Evolutionary conservation across 106 monocot genomes (phyloP), one percentile per base, ranked within the genome.

Genomic region (Dendrobium officinale): DNA sequence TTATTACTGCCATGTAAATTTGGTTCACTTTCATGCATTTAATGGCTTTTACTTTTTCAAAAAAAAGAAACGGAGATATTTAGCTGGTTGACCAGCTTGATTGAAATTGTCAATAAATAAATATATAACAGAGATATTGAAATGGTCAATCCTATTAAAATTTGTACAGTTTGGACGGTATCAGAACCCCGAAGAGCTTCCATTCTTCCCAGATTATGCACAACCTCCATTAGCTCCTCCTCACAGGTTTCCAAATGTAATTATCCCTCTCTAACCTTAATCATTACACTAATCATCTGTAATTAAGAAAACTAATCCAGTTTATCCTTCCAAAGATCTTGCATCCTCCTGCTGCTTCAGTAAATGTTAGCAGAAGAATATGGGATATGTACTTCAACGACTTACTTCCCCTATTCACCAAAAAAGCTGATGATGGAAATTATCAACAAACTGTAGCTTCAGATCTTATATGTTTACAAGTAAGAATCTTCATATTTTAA

Each of bases 401-500:
- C 15, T 76, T 99, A 72, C 86, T 95, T 40, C 91, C 92, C 31
- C 49, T 90, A 24, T 81, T 98, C 19, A 89, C 92, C 75, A 61
- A 49, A 0, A 74, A 91, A 59, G 92, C 95, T 29, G 92, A 98
- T 87, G 94, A 98, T 85, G 95, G 92, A 48, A 91, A 95, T 80
- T 95, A 99, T 77, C 92, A 81, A 18, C 54, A 80, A 4, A 90
- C 91, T 27, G 84, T 80, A 7, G 91, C 91, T 54, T 75, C 84
- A 33, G 98, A 99, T 84, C 83, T 95, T 56, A 86, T 75, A 10
- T 91, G 91, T 80, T 83, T 99, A 77, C 94, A 98, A 88, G 97
- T 94, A 84, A 61, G 55, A 73, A 49, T 29, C 42, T 11, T 72
- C n/a, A 68, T 6, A 16, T 70, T 29, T 37, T 37, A 37, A 37